Base-by-base conservation (phyloP, 805 yeast species). In the Clavispora vitiphila region DNA sequence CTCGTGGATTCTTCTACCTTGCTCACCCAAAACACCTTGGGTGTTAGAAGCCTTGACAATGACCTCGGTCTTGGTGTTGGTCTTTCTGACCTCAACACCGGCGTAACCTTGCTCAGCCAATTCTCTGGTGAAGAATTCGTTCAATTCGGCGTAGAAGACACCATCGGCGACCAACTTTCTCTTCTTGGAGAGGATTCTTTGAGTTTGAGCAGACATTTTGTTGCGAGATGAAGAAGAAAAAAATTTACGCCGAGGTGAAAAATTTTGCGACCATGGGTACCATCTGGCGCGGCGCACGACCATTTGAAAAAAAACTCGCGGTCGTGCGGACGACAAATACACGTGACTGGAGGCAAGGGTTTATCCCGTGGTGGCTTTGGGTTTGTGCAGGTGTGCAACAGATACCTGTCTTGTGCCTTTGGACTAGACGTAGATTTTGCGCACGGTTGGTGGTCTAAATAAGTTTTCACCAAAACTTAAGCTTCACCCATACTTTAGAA, bases 111-210 rank as follows among this genome's bases (percentile, higher is more conserved):
- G 96, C 81, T 93, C 99, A 64, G 99, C 96, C 69, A 93, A 86
- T 78, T 93, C 99, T 81, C 99, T 91, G 83, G 97, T 88, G 89
- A 93, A 93, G 93, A 93, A 93, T 81, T 93, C 99, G 83, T 93
- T 93, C 70, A 93, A 80, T 81, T 93, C 99, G 76, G 99, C 99
- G 95, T 84, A 93, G 83, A 93, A 88, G 67, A 93, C 99, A 87
- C 99, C 99, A 83, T 93, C 99, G 76, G 96, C 96, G 72, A 93
- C 98, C 71, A 90, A 86, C 90, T 90, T 90, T 87, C 97, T 90
- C 81, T 88, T 91, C 80, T 88, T 87, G 69, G 98, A 91, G 59
- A 69, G 65, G 74, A 90, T 85, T 53, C 65, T 69, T 25, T 46
- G 48, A 50, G 52, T 51, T 25, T 46, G 48, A 50, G 52, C 51